phyloP scores from a whole-genome alignment of 768 basidiomycete species.

The Hortiboletus campestris region DNA sequence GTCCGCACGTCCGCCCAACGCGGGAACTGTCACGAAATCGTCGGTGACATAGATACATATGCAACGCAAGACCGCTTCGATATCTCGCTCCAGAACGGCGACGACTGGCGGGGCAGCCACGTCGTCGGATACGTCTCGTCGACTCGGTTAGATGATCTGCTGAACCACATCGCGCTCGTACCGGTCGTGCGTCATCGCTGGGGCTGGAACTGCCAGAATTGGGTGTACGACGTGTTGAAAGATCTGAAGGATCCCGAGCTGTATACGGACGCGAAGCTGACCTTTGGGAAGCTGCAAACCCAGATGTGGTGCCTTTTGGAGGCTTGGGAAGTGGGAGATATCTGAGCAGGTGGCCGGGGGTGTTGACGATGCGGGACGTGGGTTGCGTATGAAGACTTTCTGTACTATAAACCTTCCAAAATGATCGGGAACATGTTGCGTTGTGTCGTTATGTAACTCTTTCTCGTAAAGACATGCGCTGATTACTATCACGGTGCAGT shows the following conservation, averaged over 20 bases:
- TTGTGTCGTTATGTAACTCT: neutral
- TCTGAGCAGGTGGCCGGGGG: constrained; percentile 3
- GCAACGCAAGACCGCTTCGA: constrained; percentile 14
- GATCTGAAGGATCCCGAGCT: constrained; percentile 9
- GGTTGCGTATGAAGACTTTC: neutral
- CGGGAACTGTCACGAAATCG: constrained; percentile 30
- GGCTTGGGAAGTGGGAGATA: constrained; percentile 30
- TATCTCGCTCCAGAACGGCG: constrained; percentile 5
- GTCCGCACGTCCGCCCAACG: constrained; percentile 18
- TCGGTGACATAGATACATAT: constrained; percentile 27
- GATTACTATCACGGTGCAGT: too few relatives aligned
- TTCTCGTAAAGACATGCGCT: too few relatives aligned
- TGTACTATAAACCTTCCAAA: neutral
- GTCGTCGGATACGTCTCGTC: constrained; percentile 24
- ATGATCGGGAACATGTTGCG: neutral
- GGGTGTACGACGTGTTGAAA: constrained; percentile 26
- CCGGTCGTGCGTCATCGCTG: constrained; percentile 15
- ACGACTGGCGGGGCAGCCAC: constrained; percentile 27
- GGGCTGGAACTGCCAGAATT: constrained; percentile 29
- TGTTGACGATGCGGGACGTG: neutral
- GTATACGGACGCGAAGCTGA: constrained; percentile 16
- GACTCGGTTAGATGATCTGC: constrained; percentile 10
- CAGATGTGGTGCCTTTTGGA: constrained; percentile 31
- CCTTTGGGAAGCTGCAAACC: constrained; percentile 19
- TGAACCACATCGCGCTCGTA: constrained; percentile 18